phyloP scores from a whole-genome alignment of 2,329 filamentous ascomycete genomes.

The Cladosporium cucumerinum region DNA sequence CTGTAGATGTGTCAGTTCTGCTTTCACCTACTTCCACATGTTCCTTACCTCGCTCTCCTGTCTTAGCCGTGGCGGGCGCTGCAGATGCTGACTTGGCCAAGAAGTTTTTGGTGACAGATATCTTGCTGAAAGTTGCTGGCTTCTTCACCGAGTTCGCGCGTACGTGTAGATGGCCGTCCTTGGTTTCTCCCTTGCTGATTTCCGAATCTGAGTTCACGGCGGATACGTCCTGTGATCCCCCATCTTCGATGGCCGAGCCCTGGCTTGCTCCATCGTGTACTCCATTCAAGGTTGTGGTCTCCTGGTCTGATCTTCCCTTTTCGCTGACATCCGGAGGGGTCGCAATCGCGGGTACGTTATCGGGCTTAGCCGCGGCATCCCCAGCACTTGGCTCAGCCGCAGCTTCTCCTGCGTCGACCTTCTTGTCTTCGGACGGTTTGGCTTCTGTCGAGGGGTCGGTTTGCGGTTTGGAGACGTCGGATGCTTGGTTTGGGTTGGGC shows the following conservation, averaged over 20 bases:
- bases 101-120: slow-evolving; percentile 82
- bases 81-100: slow-evolving; percentile 66
- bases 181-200: slow-evolving; percentile 57
- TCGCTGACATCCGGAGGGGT: slow-evolving; percentile 11
- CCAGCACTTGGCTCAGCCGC: slow-evolving; percentile 34
- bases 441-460: slow-evolving; percentile 16
- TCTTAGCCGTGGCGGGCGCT: slow-evolving; percentile 37
- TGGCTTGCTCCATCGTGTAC: slow-evolving; percentile 22
- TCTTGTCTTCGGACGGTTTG: slow-evolving; percentile 8
- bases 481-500: slow-evolving; percentile 24
- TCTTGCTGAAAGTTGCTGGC: slow-evolving; percentile 74
- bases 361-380: slow-evolving; percentile 24
- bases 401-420: slow-evolving; percentile 18
- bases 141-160: slow-evolving; percentile 65
- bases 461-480: slow-evolving; percentile 22
- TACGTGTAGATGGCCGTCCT: slow-evolving; percentile 56
- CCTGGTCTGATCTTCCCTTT: slow-evolving; percentile 9
- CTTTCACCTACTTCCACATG: not conserved
- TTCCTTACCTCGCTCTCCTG: slow-evolving; percentile 23
- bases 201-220: slow-evolving; percentile 76
- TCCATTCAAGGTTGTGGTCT: slow-evolving; percentile 7
- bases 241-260: slow-evolving; percentile 52
- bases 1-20: slow-evolving; percentile 22
- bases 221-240: slow-evolving; percentile 58
- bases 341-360: slow-evolving; percentile 11